Conservation (phyloP, 129 eudicot genomes). For the Pittosporum tobira region DNA sequence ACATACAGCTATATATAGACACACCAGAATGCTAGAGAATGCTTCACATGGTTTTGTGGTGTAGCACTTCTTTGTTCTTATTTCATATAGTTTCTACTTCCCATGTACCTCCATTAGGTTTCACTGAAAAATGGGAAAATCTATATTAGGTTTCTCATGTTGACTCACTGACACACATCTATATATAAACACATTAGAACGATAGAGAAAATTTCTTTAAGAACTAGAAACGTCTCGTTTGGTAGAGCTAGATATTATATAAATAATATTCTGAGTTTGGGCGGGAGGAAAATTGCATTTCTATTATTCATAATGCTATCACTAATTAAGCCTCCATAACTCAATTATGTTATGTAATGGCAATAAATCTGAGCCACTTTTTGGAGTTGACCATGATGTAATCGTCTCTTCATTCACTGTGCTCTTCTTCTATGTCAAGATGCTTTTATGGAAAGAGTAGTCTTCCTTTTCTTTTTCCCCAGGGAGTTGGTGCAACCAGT, state of each 20-base stretch:
- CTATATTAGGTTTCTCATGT: too few species aligned
- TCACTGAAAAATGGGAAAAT: too few species aligned
- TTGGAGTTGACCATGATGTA: not conserved
- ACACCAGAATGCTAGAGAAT: too few species aligned
- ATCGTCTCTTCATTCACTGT: not conserved
- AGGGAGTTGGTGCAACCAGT: constrained; percentile 73
- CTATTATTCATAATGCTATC: not conserved
- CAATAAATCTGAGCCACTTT: not conserved
- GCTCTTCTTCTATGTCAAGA: constrained; percentile 10
- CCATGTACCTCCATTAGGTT: too few species aligned
- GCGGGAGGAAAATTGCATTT: not conserved
- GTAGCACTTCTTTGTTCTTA: too few species aligned
- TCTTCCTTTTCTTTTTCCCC: constrained; percentile 36
- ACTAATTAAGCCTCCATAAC: not conserved
- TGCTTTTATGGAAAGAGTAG: constrained; percentile 24
- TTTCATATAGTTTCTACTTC: too few species aligned
- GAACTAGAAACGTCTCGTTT: not conserved
- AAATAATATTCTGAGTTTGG: not conserved
- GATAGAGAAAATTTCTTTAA: not conserved
- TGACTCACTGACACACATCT: too few species aligned
- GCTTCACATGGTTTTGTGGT: too few species aligned
- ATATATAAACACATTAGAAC: too few species aligned
- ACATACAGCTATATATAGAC: too few species aligned
- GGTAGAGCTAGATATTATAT: not conserved
- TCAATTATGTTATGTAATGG: not conserved